phyloP scores from a whole-genome alignment of 78 protist species.

The Dictyostelium intermedium region DNA sequence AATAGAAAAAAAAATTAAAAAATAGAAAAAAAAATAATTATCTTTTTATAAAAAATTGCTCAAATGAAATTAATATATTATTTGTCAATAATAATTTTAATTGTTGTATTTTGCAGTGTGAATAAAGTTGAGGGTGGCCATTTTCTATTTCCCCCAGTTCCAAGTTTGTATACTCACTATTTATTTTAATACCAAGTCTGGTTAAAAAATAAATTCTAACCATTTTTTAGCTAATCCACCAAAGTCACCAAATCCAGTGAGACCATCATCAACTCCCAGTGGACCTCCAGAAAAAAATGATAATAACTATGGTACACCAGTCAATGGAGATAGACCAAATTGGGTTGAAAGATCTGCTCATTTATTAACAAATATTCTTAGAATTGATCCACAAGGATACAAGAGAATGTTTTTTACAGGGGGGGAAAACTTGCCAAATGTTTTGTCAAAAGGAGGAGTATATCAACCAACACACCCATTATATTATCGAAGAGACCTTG shows the following conservation, averaged over 20 bases:
- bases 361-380: background rate
- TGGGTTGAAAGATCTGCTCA: conserved; percentile 1
- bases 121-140: background rate
- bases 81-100: background rate
- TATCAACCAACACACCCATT: background rate
- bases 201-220: too few species aligned
- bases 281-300: background rate
- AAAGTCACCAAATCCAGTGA: background rate
- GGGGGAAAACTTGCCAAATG: background rate
- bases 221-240: background rate
- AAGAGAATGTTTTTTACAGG: background rate
- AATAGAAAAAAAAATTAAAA: too few species aligned
- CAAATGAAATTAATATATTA: background rate
- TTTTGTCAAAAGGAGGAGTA: background rate
- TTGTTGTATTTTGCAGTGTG: background rate
- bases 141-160: background rate
- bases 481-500: background rate
- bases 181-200: background rate
- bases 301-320: background rate
- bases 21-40: background rate
- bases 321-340: background rate
- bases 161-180: background rate
- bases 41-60: background rate
- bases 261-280: background rate
- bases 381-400: conserved; percentile 10